Base-by-base conservation (phyloP, 2,329 filamentous ascomycete species). In the Graphilbum fragrans region DNA sequence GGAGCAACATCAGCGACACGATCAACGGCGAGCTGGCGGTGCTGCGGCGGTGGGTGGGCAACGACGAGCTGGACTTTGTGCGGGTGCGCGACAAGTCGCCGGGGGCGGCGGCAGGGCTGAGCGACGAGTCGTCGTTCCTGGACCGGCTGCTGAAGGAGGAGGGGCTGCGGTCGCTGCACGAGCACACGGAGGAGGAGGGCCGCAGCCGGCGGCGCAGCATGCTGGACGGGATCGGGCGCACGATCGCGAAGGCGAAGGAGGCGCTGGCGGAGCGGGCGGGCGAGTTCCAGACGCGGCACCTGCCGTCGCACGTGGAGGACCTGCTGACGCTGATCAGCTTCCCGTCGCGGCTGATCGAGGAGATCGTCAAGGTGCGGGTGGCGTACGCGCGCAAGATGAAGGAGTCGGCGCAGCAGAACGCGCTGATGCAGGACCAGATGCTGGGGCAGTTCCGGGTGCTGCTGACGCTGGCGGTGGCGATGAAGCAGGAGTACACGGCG, bases 391-490 rank as follows among this genome's bases (percentile, higher is more conserved):
- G 81, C 63, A 90, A 87, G 58, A 94, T 95, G 79, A 94, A 90
- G 62, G 90, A 96, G 54, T 86, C 87, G 10, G 82, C 87, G 2
- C 85, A 92, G 63, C 86, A 94, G 58, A 93, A 88, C 49, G 73
- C 85, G 21, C 82, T 98, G 66, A 86, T 98, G 72, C 85, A 93
- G 46, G 88, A 96, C 56, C 90, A 96, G 62, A 94, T 96, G 85
- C 95, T 98, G 48, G 73, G 84, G 1, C 92, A 98, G 56, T 96
- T 98, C 52, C 88, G 94, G 60, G 85, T 95, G 35, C 67, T 96
- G 41, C 77, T 98, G 48, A 87, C 85, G 54, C 79, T 96, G 49
- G 90, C 92, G 25, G 88, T 94, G 46, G 76, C 82, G 47, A 94
- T 96, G 62, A 98, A 96, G 61, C 76, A 83, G 53, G 84, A 90